Evolutionary conservation across 1,284 basidiomycete species (phyloP).

Genomic region (Boletus mariae): DNA sequence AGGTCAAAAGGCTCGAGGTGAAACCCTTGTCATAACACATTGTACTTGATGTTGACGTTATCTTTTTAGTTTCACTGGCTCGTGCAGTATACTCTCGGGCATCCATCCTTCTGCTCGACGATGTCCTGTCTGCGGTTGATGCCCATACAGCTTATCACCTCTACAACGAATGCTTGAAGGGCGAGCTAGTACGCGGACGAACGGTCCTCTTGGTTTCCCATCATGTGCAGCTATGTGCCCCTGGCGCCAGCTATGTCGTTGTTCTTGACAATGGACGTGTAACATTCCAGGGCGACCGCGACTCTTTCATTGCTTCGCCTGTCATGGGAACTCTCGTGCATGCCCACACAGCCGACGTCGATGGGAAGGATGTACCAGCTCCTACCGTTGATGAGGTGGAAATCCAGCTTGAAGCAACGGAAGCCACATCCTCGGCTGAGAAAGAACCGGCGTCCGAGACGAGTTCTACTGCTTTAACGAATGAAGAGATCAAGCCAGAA

Average conservation of each 20-base stretch:
- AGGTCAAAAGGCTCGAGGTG: slow-evolving; percentile 91
- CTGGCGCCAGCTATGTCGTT: slow-evolving; percentile 71
- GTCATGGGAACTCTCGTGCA: slow-evolving; percentile 69
- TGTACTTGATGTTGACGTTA: background rate
- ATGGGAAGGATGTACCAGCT: slow-evolving; percentile 27
- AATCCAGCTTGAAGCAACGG: slow-evolving; percentile 4
- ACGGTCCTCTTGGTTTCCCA: slow-evolving; percentile 89
- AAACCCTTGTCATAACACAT: slow-evolving; percentile 8
- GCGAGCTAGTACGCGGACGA: slow-evolving; percentile 75
- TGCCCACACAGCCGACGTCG: slow-evolving; percentile 41
- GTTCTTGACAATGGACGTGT: slow-evolving; percentile 87
- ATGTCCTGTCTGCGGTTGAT: slow-evolving; percentile 80
- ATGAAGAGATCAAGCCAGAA: slow-evolving; percentile 32
- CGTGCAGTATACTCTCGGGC: slow-evolving; percentile 94
- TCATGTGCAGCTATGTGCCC: slow-evolving; percentile 76
- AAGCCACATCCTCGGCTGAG: slow-evolving; percentile 12
- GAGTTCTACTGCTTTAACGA: slow-evolving; percentile 43
- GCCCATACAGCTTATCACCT: slow-evolving; percentile 88
- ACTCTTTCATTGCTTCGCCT: slow-evolving; percentile 63
- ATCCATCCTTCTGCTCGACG: slow-evolving; percentile 82
- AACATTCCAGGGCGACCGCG: slow-evolving; percentile 65
- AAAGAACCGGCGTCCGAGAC: slow-evolving; percentile 44
- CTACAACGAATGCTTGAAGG: slow-evolving; percentile 78
- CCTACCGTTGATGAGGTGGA: slow-evolving; percentile 12
- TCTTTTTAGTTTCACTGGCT: slow-evolving; percentile 71